Evolutionary conservation across 768 basidiomycete genomes (phyloP).

Genomic region (Hortiboletus campestris): DNA sequence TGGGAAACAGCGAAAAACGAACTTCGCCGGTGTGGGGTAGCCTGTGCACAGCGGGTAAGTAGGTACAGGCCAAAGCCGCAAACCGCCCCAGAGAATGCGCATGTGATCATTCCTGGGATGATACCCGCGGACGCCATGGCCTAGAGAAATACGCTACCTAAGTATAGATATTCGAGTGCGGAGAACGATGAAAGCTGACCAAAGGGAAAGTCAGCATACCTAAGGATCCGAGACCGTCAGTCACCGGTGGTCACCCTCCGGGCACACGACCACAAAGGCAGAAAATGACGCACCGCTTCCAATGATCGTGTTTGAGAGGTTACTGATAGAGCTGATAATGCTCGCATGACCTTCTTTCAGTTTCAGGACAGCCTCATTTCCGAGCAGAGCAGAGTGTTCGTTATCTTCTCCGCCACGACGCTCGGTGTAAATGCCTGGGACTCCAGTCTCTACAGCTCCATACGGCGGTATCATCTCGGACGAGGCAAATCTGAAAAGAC

Average conservation of each 20-base stretch:
- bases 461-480: conserved; percentile 73
- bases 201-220: conserved; percentile 89
- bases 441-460: conserved; percentile 48
- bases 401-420: conserved; percentile 25
- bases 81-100: conserved; percentile 72
- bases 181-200: conserved; percentile 38
- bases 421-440: conserved; percentile 17
- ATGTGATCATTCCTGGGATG: conserved; percentile 87
- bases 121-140: conserved; percentile 90
- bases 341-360: conserved; percentile 64
- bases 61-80: conserved; percentile 88
- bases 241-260: no score
- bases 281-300: conserved; percentile 70
- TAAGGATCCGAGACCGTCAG: conserved; percentile 25
- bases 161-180: neutral
- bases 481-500: conserved; percentile 11
- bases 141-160: conserved; percentile 36
- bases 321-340: conserved; percentile 68
- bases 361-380: conserved; percentile 30
- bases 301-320: conserved; percentile 87
- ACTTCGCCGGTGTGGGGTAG: conserved; percentile 68
- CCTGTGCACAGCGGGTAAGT: conserved; percentile 77
- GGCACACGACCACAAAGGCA: neutral
- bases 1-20: conserved; percentile 84
- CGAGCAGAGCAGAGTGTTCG: conserved; percentile 64